Conservation (phyloP, 805 yeast genomes). For the Candida pseudoglaebosa region DNA sequence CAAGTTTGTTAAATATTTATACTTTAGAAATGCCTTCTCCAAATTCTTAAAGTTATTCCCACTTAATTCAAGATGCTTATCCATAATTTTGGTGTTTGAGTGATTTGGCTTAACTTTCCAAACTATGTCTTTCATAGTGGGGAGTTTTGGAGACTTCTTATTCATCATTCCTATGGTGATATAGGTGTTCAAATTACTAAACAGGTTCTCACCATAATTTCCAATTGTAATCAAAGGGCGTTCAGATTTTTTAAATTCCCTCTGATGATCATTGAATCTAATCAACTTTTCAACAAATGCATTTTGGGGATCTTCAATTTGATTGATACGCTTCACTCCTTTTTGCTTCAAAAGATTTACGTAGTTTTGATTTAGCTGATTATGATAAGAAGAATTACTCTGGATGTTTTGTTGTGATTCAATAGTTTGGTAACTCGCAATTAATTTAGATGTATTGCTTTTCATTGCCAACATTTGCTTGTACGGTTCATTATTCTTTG, state of each 20-base stretch:
- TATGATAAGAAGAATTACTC: slow-evolving; percentile 2
- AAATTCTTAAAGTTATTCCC: slow-evolving; percentile 12
- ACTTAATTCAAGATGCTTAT: slow-evolving; percentile 9
- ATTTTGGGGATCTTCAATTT: slow-evolving; percentile 10
- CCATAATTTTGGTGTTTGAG: slow-evolving; percentile 8
- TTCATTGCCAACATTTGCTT: slow-evolving; percentile 11
- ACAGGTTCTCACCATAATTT: slow-evolving; percentile 2
- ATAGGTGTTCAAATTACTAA: not conserved
- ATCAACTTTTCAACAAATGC: slow-evolving; percentile 14
- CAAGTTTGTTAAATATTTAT: not conserved
- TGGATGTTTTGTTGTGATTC: not conserved
- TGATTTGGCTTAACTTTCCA: not conserved
- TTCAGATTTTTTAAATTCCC: slow-evolving; percentile 14
- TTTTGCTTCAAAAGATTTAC: slow-evolving; percentile 10
- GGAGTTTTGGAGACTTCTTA: slow-evolving; percentile 1
- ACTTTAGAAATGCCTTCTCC: slow-evolving; percentile 13
- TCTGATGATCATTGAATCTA: slow-evolving; percentile 15
- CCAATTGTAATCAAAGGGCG: slow-evolving; percentile 10
- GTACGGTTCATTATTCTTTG: slow-evolving; percentile 14
- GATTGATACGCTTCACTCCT: slow-evolving; percentile 4
- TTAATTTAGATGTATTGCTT: not conserved
- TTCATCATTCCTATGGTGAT: slow-evolving; percentile 4
- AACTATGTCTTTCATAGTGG: slow-evolving; percentile 4
- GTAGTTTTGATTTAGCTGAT: slow-evolving; percentile 10
- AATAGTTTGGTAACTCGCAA: not conserved